Conservation (phyloP, 768 basidiomycete genomes). For the Fistulinella prunicolor region DNA sequence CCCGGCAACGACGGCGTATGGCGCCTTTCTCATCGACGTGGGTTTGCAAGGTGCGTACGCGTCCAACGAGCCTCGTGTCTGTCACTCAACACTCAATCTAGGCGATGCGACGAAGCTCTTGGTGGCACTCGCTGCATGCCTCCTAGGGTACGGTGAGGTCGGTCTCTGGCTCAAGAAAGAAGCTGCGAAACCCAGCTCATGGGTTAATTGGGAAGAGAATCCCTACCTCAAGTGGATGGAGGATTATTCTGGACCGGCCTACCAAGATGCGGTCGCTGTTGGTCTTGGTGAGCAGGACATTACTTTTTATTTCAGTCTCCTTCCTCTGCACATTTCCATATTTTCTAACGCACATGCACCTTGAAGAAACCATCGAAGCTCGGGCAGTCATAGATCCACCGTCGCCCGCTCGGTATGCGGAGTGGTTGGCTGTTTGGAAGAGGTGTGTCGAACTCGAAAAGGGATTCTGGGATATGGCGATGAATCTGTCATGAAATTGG, state of each 20-base stretch:
- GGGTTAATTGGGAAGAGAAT: constrained; percentile 64
- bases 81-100: constrained; percentile 14
- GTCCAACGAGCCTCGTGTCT: background rate
- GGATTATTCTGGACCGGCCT: constrained; percentile 71
- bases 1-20: constrained; percentile 77
- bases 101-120: constrained; percentile 70
- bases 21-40: constrained; percentile 78
- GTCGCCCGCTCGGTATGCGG: constrained; percentile 51
- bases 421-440: constrained; percentile 73
- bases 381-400: constrained; percentile 62
- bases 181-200: constrained; percentile 39
- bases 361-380: constrained; percentile 75
- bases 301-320: no score
- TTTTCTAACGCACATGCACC: constrained; percentile 30
- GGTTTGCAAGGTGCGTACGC: constrained; percentile 46
- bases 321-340: background rate
- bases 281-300: constrained; percentile 72
- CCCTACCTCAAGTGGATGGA: constrained; percentile 75
- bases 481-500: constrained; percentile 29
- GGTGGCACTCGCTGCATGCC: constrained; percentile 83
- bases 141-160: constrained; percentile 91
- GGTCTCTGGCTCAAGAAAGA: constrained; percentile 77
- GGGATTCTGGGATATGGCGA: constrained; percentile 82
- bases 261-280: constrained; percentile 65
- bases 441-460: constrained; percentile 76